A percentile compares a stretch with the other conserved stretches of the same genome.
phyloP scores from a whole-genome alignment of 306 rosid genomes.

The Prunus fruticosa region DNA sequence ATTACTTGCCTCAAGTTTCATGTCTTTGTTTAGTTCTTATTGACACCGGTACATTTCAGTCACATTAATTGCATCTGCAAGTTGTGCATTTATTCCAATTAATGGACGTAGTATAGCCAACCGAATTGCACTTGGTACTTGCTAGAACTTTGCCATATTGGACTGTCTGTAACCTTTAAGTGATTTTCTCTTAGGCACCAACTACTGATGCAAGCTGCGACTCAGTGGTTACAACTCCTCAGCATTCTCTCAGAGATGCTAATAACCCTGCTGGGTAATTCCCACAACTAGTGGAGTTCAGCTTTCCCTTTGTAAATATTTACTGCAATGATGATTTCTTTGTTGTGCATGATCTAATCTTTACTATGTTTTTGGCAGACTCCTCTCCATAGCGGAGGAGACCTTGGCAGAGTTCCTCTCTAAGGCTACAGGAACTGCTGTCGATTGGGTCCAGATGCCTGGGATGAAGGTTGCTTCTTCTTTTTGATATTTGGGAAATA shows the following conservation, averaged over 20 bases:
- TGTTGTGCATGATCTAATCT: constrained; percentile 5
- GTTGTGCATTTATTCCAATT: background rate
- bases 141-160: constrained; percentile 3
- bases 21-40: background rate
- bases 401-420: constrained; percentile 99
- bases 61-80: background rate
- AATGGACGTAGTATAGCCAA: background rate
- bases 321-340: background rate
- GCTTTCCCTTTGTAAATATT: constrained; percentile 10
- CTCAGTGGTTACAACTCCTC: constrained; percentile 86
- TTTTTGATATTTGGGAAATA: constrained; percentile 1
- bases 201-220: constrained; percentile 90
- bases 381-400: constrained; percentile 97
- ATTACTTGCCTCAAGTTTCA: background rate
- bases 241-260: constrained; percentile 77
- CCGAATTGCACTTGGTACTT: constrained; percentile 4
- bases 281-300: background rate
- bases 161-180: constrained; percentile 14
- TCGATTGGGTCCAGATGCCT: constrained; percentile 99
- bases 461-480: constrained; percentile 89
- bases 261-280: constrained; percentile 97
- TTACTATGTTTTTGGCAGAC: constrained; percentile 48
- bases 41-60: background rate
- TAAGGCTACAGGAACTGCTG: constrained; percentile 99
- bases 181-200: constrained; percentile 49